These are phyloP conservation scores for Rhizomucor pusillus DNA, from an alignment of 371 early-diverging fungal species.

Conservation along the genomic window DNA sequence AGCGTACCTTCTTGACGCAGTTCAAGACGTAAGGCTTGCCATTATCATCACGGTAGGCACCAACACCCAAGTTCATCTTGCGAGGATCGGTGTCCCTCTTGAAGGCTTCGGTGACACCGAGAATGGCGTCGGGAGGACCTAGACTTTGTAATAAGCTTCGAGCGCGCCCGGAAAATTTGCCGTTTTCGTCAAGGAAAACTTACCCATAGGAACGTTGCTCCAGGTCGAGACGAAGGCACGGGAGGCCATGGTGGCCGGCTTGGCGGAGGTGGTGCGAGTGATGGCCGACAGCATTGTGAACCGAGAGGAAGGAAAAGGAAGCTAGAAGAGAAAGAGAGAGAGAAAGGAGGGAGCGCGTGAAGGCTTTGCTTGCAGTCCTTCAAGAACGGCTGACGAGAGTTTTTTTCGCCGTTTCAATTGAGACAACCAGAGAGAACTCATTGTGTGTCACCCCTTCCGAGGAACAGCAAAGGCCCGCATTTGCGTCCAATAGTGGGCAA, in stretches of 20 bases:
- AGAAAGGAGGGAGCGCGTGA: too few species aligned
- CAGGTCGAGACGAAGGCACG: slow-evolving; percentile 67
- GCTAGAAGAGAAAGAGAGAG: neutral
- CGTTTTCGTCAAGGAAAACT: neutral
- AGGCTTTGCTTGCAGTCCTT: too few species aligned
- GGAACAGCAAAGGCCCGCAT: too few species aligned
- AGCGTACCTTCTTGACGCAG: slow-evolving; percentile 78
- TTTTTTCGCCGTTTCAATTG: too few species aligned
- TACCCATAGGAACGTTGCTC: slow-evolving; percentile 78
- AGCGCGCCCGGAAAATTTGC: neutral
- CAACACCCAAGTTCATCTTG: slow-evolving; percentile 98
- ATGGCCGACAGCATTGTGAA: slow-evolving; percentile 47
- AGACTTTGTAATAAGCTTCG: neutral
- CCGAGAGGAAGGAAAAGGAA: slow-evolving; percentile 12
- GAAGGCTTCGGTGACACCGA: slow-evolving; percentile 96
- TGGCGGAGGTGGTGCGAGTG: slow-evolving; percentile 32
- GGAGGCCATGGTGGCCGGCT: slow-evolving; percentile 47
- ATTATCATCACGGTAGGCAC: slow-evolving; percentile 95
- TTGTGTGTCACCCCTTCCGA: too few species aligned
- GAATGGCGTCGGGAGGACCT: slow-evolving; percentile 96
- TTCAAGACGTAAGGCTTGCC: slow-evolving; percentile 91
- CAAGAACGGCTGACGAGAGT: too few species aligned
- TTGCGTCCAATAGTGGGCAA: too few species aligned
- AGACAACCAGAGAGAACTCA: too few species aligned
- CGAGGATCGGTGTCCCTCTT: slow-evolving; percentile 84